Base-by-base conservation (phyloP, 768 basidiomycete genomes). In the Lactarius hatsudake region DNA sequence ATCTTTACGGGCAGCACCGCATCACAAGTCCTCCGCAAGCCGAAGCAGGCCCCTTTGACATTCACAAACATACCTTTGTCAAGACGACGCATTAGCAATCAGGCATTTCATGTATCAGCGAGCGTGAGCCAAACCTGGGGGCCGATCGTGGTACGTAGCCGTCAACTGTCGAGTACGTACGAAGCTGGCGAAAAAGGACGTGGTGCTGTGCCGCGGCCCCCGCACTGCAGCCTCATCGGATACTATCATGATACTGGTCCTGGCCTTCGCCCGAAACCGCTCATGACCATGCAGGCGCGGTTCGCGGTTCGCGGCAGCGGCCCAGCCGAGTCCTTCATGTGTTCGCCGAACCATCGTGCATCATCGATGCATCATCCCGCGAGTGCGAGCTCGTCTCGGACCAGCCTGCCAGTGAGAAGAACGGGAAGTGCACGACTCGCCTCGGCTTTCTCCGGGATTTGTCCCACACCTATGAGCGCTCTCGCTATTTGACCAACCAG, bases 111-210 rank as follows among this genome's bases (percentile, higher is more conserved):
- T 53, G n/a, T 54, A 34, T 69, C 64, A 59, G 62, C 32, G 5
- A 10, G 34, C 30, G 62, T n/a, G 61, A 32, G 13, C n/a, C 4
- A 59, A 59, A 40, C 58, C 43, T 55, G 61, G 36, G 26, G 13
- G n/a, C n/a, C 56, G 62, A 6, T 66, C 30, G 23, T 34, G 8
- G 1, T 56, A 0, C 60, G 0, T 72, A 98, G 96, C 93, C 34
- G 89, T 98, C 81, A 78, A 83, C 2, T 98, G 96, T 77, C 84
- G 92, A 45, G 88, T 97, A 18, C 97, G 96, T 76, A 82, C 87
- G 65, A 78, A 81, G 48, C 84, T 82, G 68, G 89, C 93, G 71
- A 95, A 93, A n/a, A 94, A 90, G 78, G 88, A 83, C 64, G 94
- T 91, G 1, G 89, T 95, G 10, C 81, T 98, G 9, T 98, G 96